Conservation (phyloP, 2,329 filamentous ascomycete genomes). For the Lasiodiplodia hormozganensis region DNA sequence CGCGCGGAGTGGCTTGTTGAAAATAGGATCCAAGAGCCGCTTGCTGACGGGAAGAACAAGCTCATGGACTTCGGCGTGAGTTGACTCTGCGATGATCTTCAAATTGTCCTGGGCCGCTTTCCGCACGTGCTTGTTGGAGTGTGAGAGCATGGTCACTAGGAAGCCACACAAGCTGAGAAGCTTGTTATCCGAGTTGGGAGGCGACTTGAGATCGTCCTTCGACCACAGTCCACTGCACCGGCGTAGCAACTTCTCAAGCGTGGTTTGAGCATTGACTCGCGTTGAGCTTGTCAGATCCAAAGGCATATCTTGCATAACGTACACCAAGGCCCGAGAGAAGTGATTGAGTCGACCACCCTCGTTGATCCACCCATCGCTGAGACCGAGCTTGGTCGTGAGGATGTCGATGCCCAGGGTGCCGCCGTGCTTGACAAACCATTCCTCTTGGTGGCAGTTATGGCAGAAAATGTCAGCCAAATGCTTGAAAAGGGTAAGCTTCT, state of each 20-base stretch:
- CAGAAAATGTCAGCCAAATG: conserved; percentile 85
- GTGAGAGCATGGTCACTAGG: conserved; percentile 86
- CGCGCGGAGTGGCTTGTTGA: conserved; percentile 90
- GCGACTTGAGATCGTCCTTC: conserved; percentile 77
- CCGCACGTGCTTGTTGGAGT: conserved; percentile 95
- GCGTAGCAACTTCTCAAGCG: conserved; percentile 78
- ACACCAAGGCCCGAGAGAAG: conserved; percentile 89
- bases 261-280: conserved; percentile 79
- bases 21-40: conserved; percentile 86
- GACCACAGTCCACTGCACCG: conserved; percentile 80
- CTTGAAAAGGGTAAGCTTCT: conserved; percentile 82
- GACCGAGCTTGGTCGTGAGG: conserved; percentile 80
- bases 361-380: conserved; percentile 83
- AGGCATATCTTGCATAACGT: conserved; percentile 98
- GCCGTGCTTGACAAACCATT: conserved; percentile 98
- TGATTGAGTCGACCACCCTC: conserved; percentile 75
- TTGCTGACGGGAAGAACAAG: conserved; percentile 90
- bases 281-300: conserved; percentile 91
- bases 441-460: conserved; percentile 94
- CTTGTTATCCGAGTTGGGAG: conserved; percentile 59
- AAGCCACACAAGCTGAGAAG: conserved; percentile 81
- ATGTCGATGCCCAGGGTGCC: conserved; percentile 90
- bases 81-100: conserved; percentile 78
- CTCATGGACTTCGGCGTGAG: conserved; percentile 82
- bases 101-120: conserved; percentile 84